Base-by-base conservation (phyloP, 2,329 filamentous ascomycete genomes). In the Taxawa tesnikishii region DNA sequence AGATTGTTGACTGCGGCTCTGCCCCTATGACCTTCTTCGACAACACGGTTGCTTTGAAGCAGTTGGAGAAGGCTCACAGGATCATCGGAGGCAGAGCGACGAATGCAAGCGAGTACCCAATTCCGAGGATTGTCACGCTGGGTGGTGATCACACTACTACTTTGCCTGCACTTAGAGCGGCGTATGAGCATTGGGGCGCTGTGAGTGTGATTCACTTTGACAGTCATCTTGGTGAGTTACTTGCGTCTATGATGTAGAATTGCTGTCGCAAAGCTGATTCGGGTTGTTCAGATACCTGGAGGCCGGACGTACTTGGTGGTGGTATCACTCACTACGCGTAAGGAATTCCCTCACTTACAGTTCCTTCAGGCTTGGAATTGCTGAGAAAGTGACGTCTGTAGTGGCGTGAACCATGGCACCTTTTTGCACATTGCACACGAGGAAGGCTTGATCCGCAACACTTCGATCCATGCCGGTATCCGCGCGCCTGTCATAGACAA, bases 391-490 rank as follows among this genome's bases (percentile, higher is more conserved):
- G n/a, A n/a, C n/a, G 15, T 15, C 14, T 26, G 29, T 25, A 67
- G 63, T 3, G 60, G 58, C n/a, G 52, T 73, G 3, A 75, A 75
- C 36, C 71, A 76, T 43, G 72, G 72, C 23, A 76, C 72, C 0
- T 75, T 74, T 45, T 51, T 75, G 10, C 70, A 75, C 40, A 69
- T 75, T 23, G 71, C 72, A 0, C 68, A 75, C 41, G 71, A 76
- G 48, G 72, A 75, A 49, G 67, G 69, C 0, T 52, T 76, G 27
- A 67, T 76, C 36, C 55, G 58, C 15, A 73, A 75, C 41, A 65
- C 61, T 2, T 74, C 69, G 0, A 64, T 75, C 12, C 73, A 76
- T 47, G 73, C 68, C n/a, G 73, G 73, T 0, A 74, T 75, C 38
- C 60, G 73, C 24, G 71, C 65, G 0, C 70, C 70, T 0, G 46